These are phyloP conservation scores for Fusarium sp. DNA, from an alignment of 2,329 filamentous ascomycete species.

Conservation along the genomic window DNA sequence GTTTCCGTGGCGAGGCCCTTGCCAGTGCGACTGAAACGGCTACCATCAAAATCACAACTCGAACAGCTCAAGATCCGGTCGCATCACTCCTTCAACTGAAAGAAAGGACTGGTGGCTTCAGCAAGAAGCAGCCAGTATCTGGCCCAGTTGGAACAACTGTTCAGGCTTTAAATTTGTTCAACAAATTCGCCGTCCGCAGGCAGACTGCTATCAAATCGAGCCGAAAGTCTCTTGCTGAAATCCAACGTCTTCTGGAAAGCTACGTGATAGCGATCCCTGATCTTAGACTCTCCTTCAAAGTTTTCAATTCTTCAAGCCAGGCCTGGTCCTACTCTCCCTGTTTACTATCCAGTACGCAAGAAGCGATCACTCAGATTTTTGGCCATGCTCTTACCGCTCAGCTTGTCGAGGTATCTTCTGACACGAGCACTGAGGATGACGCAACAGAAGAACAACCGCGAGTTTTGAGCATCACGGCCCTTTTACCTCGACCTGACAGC, in stretches of 20 bases:
- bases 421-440: neutral
- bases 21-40: constrained; percentile 73
- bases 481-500: constrained; percentile 66
- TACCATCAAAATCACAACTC: constrained; percentile 71
- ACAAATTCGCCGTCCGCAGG: constrained; percentile 71
- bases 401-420: constrained; percentile 60
- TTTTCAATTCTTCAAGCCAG: constrained; percentile 65
- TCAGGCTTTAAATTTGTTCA: constrained; percentile 69
- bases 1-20: constrained; percentile 81
- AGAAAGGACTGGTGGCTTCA: constrained; percentile 48
- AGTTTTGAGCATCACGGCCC: constrained; percentile 52
- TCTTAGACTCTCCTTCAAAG: constrained; percentile 70
- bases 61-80: constrained; percentile 69
- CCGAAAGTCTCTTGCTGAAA: constrained; percentile 65
- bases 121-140: constrained; percentile 53
- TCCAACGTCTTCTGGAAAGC: constrained; percentile 70
- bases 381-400: constrained; percentile 67
- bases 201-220: constrained; percentile 69
- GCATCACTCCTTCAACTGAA: constrained; percentile 63
- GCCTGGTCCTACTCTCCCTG: constrained; percentile 73
- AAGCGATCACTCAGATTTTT: constrained; percentile 72
- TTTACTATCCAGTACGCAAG: constrained; percentile 60
- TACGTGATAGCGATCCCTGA: constrained; percentile 75
- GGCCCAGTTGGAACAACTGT: constrained; percentile 78
- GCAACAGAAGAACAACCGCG: neutral